Percentiles rank a stretch among this genome's conserved stretches.
Evolutionary conservation across 495 filamentous ascomycete species (phyloP).

Genomic region (Tuber calosporum): DNA sequence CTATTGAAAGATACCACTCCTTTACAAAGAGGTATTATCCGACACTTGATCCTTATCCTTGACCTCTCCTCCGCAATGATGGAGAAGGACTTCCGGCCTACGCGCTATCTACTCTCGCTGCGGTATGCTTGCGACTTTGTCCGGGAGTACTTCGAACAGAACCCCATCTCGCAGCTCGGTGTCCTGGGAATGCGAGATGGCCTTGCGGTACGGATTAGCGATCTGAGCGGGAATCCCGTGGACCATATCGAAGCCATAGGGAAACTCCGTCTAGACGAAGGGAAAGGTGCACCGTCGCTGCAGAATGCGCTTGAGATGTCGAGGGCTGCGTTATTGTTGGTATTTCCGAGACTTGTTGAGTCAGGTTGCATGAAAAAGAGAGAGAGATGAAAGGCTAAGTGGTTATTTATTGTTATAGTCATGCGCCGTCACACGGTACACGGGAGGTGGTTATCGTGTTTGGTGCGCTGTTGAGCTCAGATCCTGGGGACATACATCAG

Average conservation of each 20-base stretch:
- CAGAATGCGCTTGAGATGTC: conserved; percentile 97
- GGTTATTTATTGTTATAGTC: conserved; percentile 46
- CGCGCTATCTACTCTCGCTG: conserved; percentile 70
- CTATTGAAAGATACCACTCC: conserved; percentile 87
- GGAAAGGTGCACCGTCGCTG: conserved; percentile 78
- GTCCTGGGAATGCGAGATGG: conserved; percentile 89
- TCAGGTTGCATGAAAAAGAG: conserved; percentile 5
- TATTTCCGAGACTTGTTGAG: conserved; percentile 33
- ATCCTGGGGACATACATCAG: conserved; percentile 90
- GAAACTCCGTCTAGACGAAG: conserved; percentile 64
- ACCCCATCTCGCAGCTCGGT: conserved; percentile 93
- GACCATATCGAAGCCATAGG: conserved; percentile 76
- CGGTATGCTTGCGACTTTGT: conserved; percentile 83
- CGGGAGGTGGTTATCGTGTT: conserved; percentile 86
- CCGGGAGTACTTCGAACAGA: conserved; percentile 94
- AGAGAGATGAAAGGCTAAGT: conserved; percentile 23
- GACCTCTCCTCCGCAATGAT: conserved; percentile 89
- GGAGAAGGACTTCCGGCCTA: conserved; percentile 90
- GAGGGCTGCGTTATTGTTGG: conserved; percentile 73
- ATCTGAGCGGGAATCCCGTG: conserved; percentile 82
- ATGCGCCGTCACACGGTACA: conserved; percentile 87
- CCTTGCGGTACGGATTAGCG: conserved; percentile 72
- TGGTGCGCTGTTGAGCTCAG: conserved; percentile 78
- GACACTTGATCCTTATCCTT: conserved; percentile 83
- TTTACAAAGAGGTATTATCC: conserved; percentile 90